Percentiles rank a stretch among this genome's conserved stretches.
Evolutionary conservation across 208 protist species (phyloP).

Genomic region (Trypanosoma conorhini): DNA sequence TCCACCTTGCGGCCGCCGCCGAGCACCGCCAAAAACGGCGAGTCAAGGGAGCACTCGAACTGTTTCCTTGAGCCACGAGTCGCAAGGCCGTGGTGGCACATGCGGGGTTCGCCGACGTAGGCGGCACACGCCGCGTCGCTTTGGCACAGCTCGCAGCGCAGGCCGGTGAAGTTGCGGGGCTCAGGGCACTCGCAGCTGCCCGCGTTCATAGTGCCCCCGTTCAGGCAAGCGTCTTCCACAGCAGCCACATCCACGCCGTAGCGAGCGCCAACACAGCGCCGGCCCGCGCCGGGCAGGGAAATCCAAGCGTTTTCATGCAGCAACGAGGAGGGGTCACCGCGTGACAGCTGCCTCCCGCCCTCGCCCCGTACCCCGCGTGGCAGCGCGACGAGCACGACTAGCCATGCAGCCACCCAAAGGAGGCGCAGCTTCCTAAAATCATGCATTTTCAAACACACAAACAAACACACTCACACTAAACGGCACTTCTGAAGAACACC

Average conservation of each 20-base stretch:
- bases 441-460: not conserved
- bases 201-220: constrained; percentile 37
- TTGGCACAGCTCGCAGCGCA: constrained; percentile 77
- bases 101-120: constrained; percentile 23
- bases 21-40: constrained; percentile 54
- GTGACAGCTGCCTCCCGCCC: not conserved
- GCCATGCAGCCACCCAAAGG: not conserved
- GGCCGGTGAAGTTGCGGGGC: constrained; percentile 37
- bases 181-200: constrained; percentile 60
- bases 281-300: not conserved
- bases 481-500: not conserved
- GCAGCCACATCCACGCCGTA: not conserved
- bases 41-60: constrained; percentile 69
- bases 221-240: constrained; percentile 35
- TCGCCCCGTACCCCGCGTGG: not conserved
- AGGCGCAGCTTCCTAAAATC: not conserved
- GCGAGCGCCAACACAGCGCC: not conserved
- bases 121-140: constrained; percentile 42
- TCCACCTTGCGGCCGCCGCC: constrained; percentile 64
- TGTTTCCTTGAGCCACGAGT: constrained; percentile 72
- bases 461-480: not conserved
- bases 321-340: not conserved
- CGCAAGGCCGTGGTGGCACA: constrained; percentile 48
- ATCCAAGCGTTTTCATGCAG: not conserved
- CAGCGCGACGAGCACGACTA: constrained; percentile 4